Evolutionary conservation across 495 filamentous ascomycete species (phyloP).

Genomic region (Xylaria flabelliformis): DNA sequence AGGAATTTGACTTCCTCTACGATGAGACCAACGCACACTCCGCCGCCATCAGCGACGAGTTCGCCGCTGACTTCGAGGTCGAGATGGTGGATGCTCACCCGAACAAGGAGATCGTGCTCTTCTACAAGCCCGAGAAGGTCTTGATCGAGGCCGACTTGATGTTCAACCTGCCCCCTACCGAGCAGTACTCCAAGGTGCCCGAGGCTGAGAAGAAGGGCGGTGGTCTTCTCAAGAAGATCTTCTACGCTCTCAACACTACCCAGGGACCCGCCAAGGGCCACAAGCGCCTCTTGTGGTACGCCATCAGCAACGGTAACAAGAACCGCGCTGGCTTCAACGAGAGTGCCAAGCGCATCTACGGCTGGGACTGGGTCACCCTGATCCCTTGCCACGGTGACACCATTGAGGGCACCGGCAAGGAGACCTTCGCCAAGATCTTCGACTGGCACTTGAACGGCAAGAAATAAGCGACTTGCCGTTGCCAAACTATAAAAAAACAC

Average conservation of each 20-base stretch:
- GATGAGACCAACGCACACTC: slow-evolving; percentile 29
- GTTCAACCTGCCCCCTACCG: slow-evolving; percentile 87
- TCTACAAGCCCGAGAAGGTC: slow-evolving; percentile 78
- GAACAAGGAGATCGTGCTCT: slow-evolving; percentile 87
- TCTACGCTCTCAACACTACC: slow-evolving; percentile 66
- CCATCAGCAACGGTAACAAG: slow-evolving; percentile 55
- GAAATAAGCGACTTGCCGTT: slow-evolving; percentile 36
- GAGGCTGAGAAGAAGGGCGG: slow-evolving; percentile 60
- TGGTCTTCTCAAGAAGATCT: slow-evolving; percentile 69
- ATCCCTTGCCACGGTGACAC: slow-evolving; percentile 95
- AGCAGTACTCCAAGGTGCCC: slow-evolving; percentile 75
- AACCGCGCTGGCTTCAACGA: slow-evolving; percentile 73
- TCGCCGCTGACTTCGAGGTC: slow-evolving; percentile 83
- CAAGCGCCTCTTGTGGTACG: slow-evolving; percentile 85
- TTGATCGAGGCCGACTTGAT: slow-evolving; percentile 91
- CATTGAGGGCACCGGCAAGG: slow-evolving; percentile 77
- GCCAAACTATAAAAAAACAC: not conserved
- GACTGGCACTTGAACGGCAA: slow-evolving; percentile 77
- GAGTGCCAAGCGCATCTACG: slow-evolving; percentile 69
- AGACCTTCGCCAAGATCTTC: slow-evolving; percentile 80
- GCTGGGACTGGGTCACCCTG: slow-evolving; percentile 87
- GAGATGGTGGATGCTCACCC: slow-evolving; percentile 82
- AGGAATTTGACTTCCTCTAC: slow-evolving; percentile 74
- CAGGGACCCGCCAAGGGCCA: slow-evolving; percentile 71
- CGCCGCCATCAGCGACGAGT: slow-evolving; percentile 71